phyloP scores from a whole-genome alignment of 495 filamentous ascomycete species.

The Penicillium lividum region DNA sequence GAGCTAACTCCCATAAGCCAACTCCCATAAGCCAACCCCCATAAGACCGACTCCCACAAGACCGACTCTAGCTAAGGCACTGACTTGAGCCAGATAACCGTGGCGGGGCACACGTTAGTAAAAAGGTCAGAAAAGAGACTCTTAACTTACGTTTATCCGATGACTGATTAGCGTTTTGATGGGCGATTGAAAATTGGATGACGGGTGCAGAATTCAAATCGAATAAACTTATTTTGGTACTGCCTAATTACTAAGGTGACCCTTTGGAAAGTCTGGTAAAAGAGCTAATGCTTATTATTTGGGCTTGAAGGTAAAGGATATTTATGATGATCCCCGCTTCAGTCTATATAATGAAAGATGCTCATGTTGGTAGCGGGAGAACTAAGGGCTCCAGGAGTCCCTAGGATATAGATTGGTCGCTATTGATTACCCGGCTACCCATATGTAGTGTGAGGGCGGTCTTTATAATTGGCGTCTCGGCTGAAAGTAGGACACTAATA shows the following conservation, averaged over 20 bases:
- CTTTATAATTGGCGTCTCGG: neutral
- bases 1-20: too few relatives aligned
- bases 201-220: neutral
- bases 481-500: neutral
- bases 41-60: constrained; percentile 3
- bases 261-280: neutral
- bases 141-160: neutral
- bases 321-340: neutral
- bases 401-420: neutral
- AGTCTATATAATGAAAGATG: neutral
- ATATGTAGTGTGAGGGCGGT: neutral
- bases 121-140: neutral
- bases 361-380: neutral
- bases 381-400: neutral
- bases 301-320: neutral
- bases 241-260: neutral
- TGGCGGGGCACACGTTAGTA: neutral
- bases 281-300: neutral
- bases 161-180: constrained; percentile 1
- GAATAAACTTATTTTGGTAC: neutral
- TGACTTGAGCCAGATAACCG: neutral
- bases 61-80: neutral
- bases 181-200: neutral
- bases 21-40: neutral
- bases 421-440: neutral